Evolutionary conservation across 2,329 filamentous ascomycete genomes (phyloP), one percentile per base, ranked within the genome.

Genomic region (Neofusicoccum ribis): DNA sequence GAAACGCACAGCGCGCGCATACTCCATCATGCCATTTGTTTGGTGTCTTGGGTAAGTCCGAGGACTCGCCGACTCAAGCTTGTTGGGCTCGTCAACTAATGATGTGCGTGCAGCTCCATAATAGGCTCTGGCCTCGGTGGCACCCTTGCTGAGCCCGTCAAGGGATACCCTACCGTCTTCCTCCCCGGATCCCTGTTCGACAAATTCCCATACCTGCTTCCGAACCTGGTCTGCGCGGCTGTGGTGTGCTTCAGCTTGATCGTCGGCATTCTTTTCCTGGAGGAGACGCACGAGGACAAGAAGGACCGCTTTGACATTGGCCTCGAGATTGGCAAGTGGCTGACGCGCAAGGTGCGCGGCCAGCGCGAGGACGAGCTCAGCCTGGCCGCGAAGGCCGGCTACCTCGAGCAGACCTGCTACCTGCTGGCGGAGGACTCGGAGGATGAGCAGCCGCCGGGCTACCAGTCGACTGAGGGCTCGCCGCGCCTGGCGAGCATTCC

Each of bases 21-120:
- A 96, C 80, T 92, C 94, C 12, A 93, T 98, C 70, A 97, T 99
- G 93, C 95, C 95, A 6, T 92, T 97, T 76, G 92, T 98, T 31
- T 99, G 95, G 95, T 97, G 93, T 75, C 85, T 99, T 73, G 95
- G 95, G 84, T 92, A 82, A 80, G 76, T 72, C 68, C 68, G 66
- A 63, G 67, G 64, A 39, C 58, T 14, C 44, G 27, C 63, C 64
- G 46, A 56, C 23, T 27, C 50, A 34, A 64, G 50, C 51, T 56
- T 64, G 36, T 65, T 59, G 46, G 56, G 36, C 59, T 23, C 43
- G 46, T 41, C 67, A 64, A 44, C 62, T 75, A 72, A 71, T 65
- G 67, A 70, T 71, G 23, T 68, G 37, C 70, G 71, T 69, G 69
- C 72, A 92, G 90, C 71, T 97, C 94, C 34, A 97, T 98, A 72